A percentile compares a stretch with the other conserved stretches of the same genome.
Conservation (phyloP, 352 stramenopile genomes). For the Phytophthora macrochlamydospora region DNA sequence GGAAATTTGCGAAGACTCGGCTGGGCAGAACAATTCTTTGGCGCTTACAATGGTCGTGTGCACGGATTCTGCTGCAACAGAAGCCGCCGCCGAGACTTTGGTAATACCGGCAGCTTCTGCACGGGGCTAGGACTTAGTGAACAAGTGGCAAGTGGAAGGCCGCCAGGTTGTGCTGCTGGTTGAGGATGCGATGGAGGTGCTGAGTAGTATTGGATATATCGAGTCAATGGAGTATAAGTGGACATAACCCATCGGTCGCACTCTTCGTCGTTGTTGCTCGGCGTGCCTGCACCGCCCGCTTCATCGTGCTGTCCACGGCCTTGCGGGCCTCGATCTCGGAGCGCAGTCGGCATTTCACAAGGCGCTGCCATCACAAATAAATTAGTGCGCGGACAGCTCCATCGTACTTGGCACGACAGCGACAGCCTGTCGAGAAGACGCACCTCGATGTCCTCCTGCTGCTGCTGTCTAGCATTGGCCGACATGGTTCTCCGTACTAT, state of each 20-base stretch:
- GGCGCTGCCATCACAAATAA: conserved; percentile 32
- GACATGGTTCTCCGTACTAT: conserved; percentile 20
- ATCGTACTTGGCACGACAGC: neutral
- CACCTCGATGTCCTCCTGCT: conserved; percentile 70
- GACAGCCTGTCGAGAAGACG: neutral
- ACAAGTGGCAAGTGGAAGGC: too few relatives aligned
- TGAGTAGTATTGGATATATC: neutral
- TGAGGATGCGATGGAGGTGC: neutral
- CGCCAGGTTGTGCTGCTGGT: too few relatives aligned
- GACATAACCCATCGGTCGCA: conserved; percentile 22
- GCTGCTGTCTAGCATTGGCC: conserved; percentile 54
- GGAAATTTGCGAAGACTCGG: neutral
- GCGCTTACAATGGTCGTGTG: neutral
- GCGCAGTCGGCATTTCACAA: conserved; percentile 79
- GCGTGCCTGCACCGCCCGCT: conserved; percentile 30
- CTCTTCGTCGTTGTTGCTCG: conserved; percentile 36
- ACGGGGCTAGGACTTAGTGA: too few relatives aligned
- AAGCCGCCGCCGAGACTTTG: neutral
- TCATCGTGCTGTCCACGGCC: conserved; percentile 74
- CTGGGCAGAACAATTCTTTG: neutral
- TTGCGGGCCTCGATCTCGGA: conserved; percentile 81
- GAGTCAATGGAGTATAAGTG: neutral
- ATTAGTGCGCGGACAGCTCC: neutral
- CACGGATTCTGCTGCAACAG: neutral
- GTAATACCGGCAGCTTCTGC: neutral